Percentiles rank a stretch among this genome's conserved stretches.
phyloP scores from a whole-genome alignment of 768 basidiomycete genomes.

The Xanthoconium purpureum region DNA sequence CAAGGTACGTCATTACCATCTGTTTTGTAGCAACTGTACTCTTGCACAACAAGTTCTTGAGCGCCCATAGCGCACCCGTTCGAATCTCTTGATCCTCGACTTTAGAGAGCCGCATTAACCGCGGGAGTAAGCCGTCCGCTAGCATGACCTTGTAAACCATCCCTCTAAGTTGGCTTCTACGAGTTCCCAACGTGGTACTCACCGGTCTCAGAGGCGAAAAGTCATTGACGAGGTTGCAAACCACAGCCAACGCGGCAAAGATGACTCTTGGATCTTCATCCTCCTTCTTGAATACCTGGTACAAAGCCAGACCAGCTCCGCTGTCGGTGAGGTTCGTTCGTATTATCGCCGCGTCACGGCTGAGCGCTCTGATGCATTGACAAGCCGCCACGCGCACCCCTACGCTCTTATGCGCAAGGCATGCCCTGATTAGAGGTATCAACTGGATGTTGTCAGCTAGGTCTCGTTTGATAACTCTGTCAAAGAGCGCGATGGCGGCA shows the following conservation, averaged over 20 bases:
- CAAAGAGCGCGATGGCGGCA: constrained; percentile 68
- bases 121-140: constrained; percentile 61
- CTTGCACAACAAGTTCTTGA: constrained; percentile 79
- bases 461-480: constrained; percentile 67
- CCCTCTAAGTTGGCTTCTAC: not conserved
- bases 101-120: constrained; percentile 58
- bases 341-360: constrained; percentile 74
- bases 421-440: constrained; percentile 50
- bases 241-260: constrained; percentile 64
- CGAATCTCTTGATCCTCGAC: constrained; percentile 54
- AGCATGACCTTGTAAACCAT: constrained; percentile 50
- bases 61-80: constrained; percentile 77
- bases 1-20: constrained; percentile 63
- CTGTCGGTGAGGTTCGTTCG: constrained; percentile 84
- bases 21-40: constrained; percentile 58
- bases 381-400: constrained; percentile 86
- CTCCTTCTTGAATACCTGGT: constrained; percentile 52
- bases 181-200: constrained; percentile 27
- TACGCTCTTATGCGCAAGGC: constrained; percentile 58
- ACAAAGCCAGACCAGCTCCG: constrained; percentile 70
- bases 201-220: constrained; percentile 79
- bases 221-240: constrained; percentile 85
- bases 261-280: constrained; percentile 71
- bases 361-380: constrained; percentile 79
- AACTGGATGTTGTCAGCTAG: constrained; percentile 60